Evolutionary conservation across 306 rosid genomes (phyloP).

Genomic region (Heteromeles arbutifolia): DNA sequence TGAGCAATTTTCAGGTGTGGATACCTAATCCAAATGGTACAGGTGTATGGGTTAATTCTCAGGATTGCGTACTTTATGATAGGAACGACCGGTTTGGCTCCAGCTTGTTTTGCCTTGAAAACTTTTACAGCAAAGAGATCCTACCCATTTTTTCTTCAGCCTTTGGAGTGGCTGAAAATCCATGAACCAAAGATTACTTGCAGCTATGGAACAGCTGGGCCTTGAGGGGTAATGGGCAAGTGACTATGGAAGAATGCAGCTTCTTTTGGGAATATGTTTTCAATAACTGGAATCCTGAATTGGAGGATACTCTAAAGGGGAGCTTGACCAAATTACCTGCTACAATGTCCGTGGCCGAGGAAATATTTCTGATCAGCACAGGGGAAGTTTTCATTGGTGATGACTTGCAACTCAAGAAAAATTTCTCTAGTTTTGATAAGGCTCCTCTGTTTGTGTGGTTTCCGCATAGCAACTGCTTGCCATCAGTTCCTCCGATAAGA

Average conservation of each 20-base stretch:
- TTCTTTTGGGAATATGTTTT: neutral
- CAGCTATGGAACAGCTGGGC: slow-evolving; percentile 18
- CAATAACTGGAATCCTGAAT: slow-evolving; percentile 4
- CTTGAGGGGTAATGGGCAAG: neutral
- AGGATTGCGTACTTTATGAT: slow-evolving; percentile 13
- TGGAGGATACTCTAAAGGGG: neutral
- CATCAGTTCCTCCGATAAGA: neutral
- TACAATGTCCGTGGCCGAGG: neutral
- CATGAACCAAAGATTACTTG: slow-evolving; percentile 12
- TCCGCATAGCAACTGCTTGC: neutral
- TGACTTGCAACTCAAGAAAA: slow-evolving; percentile 13
- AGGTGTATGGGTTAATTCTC: slow-evolving; percentile 13
- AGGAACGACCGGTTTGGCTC: neutral
- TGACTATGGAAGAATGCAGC: neutral
- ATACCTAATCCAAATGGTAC: neutral
- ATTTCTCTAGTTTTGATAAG: neutral
- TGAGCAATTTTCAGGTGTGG: slow-evolving; percentile 5
- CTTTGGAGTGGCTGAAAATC: slow-evolving; percentile 9
- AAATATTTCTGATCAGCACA: slow-evolving; percentile 2
- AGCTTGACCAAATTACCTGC: slow-evolving; percentile 8
- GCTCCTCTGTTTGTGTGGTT: slow-evolving; percentile 19
- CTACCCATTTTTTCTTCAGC: slow-evolving; percentile 19
- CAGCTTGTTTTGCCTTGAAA: slow-evolving; percentile 2
- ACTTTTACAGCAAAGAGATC: slow-evolving; percentile 1
- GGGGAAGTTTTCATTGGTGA: slow-evolving; percentile 5